Evolutionary conservation across 2,329 filamentous ascomycete species (phyloP).

Genomic region (Aspergillus tubingensis): DNA sequence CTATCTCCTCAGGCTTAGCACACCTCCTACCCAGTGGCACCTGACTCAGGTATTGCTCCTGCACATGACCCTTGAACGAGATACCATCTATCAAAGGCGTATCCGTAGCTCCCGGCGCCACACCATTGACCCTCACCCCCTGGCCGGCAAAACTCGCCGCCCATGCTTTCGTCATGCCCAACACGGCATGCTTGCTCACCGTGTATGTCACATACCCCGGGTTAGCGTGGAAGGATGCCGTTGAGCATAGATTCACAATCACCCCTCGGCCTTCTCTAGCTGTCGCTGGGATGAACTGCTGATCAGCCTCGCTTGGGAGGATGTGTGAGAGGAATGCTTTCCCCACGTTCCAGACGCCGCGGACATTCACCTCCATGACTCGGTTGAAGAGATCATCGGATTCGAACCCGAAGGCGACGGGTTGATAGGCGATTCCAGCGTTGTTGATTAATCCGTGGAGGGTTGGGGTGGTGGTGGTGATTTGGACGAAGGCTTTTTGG

Average conservation of each 20-base stretch:
- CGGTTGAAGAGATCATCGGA: neutral
- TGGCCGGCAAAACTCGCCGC: neutral
- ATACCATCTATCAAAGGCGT: neutral
- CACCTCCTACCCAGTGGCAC: neutral
- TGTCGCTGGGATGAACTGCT: neutral
- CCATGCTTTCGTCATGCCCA: neutral
- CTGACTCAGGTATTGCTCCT: neutral
- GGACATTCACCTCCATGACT: neutral
- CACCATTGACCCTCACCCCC: neutral
- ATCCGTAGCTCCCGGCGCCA: neutral
- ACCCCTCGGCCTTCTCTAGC: neutral
- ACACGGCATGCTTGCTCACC: constrained; percentile 1
- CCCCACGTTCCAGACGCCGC: neutral
- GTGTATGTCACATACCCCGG: neutral
- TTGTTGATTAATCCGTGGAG: constrained; percentile 1
- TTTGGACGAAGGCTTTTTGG: neutral
- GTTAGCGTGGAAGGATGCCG: neutral
- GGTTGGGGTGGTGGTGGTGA: neutral
- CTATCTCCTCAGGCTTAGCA: neutral
- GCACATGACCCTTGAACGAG: neutral
- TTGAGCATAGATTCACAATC: neutral
- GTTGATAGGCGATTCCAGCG: neutral
- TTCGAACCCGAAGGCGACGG: neutral
- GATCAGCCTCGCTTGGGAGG: neutral
- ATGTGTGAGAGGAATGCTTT: neutral